Base-by-base conservation (phyloP, 345 rosid species). In the Pistacia vera region DNA sequence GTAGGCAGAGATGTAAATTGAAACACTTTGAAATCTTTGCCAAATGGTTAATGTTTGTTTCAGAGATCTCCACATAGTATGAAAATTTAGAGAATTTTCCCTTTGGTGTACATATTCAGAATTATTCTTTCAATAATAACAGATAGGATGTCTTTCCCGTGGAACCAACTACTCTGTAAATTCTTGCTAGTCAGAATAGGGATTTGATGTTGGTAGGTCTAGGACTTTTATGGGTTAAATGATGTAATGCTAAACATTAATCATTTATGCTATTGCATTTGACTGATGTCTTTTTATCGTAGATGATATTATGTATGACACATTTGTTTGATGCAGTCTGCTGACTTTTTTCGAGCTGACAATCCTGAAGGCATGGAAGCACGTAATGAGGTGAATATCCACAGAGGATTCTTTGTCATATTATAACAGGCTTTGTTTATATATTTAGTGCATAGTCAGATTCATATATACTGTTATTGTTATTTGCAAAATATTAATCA, bases 341-440 rank as follows among this genome's bases (percentile, higher is more conserved):
- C 99, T 84, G 99, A 97, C 81, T 97, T 97, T 85, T 97, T 97
- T 75, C 93, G 98, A 77, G 94, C 84, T 73, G 99, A 97, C 85
- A 97, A 97, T 82, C 92, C 95, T 38, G 99, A 97, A 85, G 99
- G 99, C 68, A 79, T 94, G 81, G 99, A 94, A 82, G 99, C 99
- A 70, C 93, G 99, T 13, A 97, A 92, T 74, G 99, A 97, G 97
- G 99, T 94, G 83, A 84, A 56, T 77, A 20, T 81, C 69, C 17
- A 4, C 46, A 52, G 65, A 76, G 51, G n/a, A 54, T 63, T 49
- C 55, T 48, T 54, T 14, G 25, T 77, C 38, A 56, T 64, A 69
- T 58, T 71, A n/a, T 14, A 16, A 25, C 33, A 41, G 10, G 46
- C 54, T 61, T 41, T 66, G 55, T 74, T 79, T 71, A 41, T 70